Percentiles rank a stretch among this genome's conserved stretches.
phyloP scores from a whole-genome alignment of 805 yeast genomes.

The Pichia cabralensis region DNA sequence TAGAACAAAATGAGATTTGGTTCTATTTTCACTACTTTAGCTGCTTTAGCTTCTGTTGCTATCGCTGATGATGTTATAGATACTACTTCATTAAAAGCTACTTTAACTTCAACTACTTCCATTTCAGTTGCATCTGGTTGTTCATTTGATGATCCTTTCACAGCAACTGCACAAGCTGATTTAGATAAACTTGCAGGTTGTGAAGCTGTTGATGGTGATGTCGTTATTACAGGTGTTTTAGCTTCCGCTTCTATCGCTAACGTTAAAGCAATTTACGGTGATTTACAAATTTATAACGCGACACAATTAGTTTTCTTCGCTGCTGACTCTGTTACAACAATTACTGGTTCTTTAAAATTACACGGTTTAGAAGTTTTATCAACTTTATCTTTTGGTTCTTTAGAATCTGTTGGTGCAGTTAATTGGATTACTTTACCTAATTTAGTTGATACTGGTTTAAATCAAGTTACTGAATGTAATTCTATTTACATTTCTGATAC shows the following conservation, averaged over 20 bases:
- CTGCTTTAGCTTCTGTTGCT: conserved; percentile 26
- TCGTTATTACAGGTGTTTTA: conserved; percentile 56
- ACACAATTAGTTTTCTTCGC: conserved; percentile 50
- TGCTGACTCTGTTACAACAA: conserved; percentile 70
- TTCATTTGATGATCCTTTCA: conserved; percentile 47
- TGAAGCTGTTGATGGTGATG: conserved; percentile 70
- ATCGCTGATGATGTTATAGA: conserved; percentile 32
- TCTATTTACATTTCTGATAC: conserved; percentile 67
- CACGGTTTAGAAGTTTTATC: conserved; percentile 54
- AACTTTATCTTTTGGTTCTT: conserved; percentile 63
- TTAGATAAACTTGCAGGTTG: conserved; percentile 68
- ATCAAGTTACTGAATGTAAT: conserved; percentile 67
- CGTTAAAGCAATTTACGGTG: conserved; percentile 71
- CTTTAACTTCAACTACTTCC: conserved; percentile 42
- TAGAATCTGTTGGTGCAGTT: conserved; percentile 75
- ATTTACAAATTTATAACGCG: conserved; percentile 57
- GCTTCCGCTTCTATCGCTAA: conserved; percentile 62
- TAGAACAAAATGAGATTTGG: conserved; percentile 40
- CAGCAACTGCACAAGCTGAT: conserved; percentile 74
- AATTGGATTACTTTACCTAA: conserved; percentile 81
- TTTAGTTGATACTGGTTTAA: conserved; percentile 57
- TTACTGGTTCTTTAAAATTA: conserved; percentile 62
- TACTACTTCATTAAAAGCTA: conserved; percentile 36
- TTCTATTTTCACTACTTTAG: conserved; percentile 33
- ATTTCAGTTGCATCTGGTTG: conserved; percentile 48